A percentile compares a stretch with the other conserved stretches of the same genome.
Evolutionary conservation across 768 basidiomycete species (phyloP).

Genomic region (Lactarius pseudohatsudake): DNA sequence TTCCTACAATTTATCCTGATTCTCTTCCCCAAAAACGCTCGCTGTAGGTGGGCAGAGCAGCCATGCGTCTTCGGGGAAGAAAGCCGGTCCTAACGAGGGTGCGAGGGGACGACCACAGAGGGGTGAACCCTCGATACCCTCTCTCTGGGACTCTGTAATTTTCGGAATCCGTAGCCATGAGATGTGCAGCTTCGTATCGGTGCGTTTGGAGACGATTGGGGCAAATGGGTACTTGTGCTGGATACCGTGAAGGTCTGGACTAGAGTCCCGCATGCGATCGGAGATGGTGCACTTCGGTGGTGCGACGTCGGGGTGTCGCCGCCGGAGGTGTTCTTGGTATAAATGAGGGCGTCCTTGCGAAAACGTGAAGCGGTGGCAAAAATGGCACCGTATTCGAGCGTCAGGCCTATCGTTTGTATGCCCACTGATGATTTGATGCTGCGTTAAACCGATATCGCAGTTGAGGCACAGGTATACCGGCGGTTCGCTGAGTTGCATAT

Average conservation of each 20-base stretch:
- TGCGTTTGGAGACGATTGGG: background rate
- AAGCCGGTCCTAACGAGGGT: background rate
- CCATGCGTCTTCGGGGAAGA: background rate
- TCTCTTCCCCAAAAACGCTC: background rate
- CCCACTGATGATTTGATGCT: background rate
- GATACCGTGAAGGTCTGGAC: background rate
- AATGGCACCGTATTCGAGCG: background rate
- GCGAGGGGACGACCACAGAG: background rate
- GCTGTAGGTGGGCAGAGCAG: background rate
- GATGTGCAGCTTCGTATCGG: background rate
- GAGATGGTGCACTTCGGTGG: background rate
- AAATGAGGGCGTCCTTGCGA: background rate
- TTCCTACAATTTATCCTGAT: background rate
- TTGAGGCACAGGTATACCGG: background rate
- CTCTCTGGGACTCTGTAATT: background rate
- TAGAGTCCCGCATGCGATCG: background rate
- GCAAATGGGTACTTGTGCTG: background rate
- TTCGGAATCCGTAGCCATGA: background rate
- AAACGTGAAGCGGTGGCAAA: background rate
- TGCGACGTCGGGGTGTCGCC: background rate
- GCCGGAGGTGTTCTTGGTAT: background rate
- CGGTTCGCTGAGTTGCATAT: background rate
- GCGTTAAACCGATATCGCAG: background rate
- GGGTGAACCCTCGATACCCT: background rate
- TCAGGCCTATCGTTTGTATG: background rate